Percentiles rank a stretch among this genome's conserved stretches.
Conservation (phyloP, 2,329 filamentous ascomycete genomes). For the Fusarium sterilihyphosum region DNA sequence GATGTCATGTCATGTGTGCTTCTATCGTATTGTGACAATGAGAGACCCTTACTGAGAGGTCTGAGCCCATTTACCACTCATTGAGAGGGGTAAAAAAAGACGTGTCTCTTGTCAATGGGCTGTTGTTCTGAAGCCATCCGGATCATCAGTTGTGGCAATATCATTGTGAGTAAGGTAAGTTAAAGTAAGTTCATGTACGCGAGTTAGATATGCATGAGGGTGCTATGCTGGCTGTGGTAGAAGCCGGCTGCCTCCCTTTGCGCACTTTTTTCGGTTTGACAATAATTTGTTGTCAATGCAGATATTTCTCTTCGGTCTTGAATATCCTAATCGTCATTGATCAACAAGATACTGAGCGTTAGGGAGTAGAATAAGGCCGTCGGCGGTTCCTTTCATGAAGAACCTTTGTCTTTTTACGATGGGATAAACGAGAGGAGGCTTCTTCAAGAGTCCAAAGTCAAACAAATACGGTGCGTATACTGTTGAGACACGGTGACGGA, state of each 20-base stretch:
- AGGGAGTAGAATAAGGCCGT: slow-evolving; percentile 23
- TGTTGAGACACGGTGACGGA: neutral
- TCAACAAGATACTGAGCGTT: neutral
- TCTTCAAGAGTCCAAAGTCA: neutral
- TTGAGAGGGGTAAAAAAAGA: slow-evolving; percentile 1
- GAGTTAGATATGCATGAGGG: neutral
- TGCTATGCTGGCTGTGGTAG: neutral
- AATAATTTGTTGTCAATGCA: neutral
- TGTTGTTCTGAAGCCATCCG: slow-evolving; percentile 11
- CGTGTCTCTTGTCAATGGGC: slow-evolving; percentile 20
- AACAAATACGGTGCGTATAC: neutral
- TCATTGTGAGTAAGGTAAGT: neutral
- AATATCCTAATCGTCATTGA: slow-evolving; percentile 21
- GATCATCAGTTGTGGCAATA: neutral
- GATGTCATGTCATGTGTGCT: slow-evolving; percentile 34
- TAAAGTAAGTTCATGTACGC: slow-evolving; percentile 6
- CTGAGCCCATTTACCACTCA: slow-evolving; percentile 4
- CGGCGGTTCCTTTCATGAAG: slow-evolving; percentile 13
- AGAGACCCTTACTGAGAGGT: slow-evolving; percentile 13
- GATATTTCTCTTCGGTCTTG: slow-evolving; percentile 10
- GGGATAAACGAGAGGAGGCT: neutral
- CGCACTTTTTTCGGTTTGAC: neutral
- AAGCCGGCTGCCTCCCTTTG: neutral
- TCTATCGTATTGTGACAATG: neutral
- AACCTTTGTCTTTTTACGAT: neutral